Evolutionary conservation across 768 basidiomycete species (phyloP).

Genomic region (Gautieria morchelliformis): DNA sequence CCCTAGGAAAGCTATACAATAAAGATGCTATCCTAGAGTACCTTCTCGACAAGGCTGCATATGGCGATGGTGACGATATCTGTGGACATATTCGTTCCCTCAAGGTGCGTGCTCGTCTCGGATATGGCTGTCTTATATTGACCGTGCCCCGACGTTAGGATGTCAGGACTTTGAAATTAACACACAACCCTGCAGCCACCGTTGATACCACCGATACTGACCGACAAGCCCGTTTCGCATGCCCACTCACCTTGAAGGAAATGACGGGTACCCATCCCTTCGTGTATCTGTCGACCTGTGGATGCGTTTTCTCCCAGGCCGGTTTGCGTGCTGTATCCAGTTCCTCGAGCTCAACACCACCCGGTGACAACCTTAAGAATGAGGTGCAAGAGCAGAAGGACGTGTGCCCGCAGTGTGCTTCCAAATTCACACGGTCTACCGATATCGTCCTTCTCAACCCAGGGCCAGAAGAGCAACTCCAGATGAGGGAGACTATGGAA

Average conservation of each 20-base stretch:
- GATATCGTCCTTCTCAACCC: conserved; percentile 68
- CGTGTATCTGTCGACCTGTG: conserved; percentile 77
- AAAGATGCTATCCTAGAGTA: conserved; percentile 91
- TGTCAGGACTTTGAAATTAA: conserved; percentile 73
- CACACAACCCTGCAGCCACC: conserved; percentile 51
- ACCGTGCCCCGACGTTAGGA: conserved; percentile 42
- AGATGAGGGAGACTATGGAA: conserved; percentile 48
- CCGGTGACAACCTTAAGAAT: conserved; percentile 16
- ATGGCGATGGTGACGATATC: conserved; percentile 87
- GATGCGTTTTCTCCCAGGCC: conserved; percentile 84
- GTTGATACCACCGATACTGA: conserved; percentile 23
- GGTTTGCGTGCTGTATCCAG: conserved; percentile 61
- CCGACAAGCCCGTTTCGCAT: conserved; percentile 69
- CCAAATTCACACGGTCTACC: conserved; percentile 47
- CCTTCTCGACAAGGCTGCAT: conserved; percentile 69
- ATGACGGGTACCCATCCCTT: conserved; percentile 91
- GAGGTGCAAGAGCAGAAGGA: conserved; percentile 29
- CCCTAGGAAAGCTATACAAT: conserved; percentile 91
- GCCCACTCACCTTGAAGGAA: conserved; percentile 86
- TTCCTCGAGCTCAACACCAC: conserved; percentile 23
- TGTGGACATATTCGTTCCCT: conserved; percentile 86
- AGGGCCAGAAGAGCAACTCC: conserved; percentile 49
- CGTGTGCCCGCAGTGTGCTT: conserved; percentile 70
- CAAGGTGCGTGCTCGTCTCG: conserved; percentile 49
- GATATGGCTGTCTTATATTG: not conserved